A percentile compares a stretch with the other conserved stretches of the same genome.
Evolutionary conservation across 441 rosid genomes (phyloP).

Genomic region (Arabidopsis lyrata): DNA sequence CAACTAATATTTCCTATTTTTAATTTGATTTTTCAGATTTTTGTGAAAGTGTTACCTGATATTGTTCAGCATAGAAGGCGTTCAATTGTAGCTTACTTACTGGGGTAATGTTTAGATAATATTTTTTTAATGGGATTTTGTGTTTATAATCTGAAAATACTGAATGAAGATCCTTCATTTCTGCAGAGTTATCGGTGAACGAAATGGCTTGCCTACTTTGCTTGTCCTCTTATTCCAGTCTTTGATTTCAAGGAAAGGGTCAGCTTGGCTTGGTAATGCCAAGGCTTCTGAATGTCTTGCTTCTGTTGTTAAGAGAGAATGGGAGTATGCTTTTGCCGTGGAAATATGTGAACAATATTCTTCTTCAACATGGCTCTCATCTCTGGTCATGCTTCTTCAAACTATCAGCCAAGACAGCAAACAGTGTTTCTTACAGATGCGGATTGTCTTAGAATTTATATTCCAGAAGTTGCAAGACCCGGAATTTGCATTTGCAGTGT

Average conservation of each 20-base stretch:
- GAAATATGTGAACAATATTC: slow-evolving; percentile 86
- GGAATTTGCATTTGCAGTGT: slow-evolving; percentile 69
- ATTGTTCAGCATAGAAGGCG: slow-evolving; percentile 86
- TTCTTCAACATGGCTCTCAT: slow-evolving; percentile 88
- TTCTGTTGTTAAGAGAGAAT: slow-evolving; percentile 61
- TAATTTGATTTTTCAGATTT: slow-evolving; percentile 60
- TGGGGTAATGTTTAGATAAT: slow-evolving; percentile 63
- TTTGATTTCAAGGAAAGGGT: slow-evolving; percentile 64
- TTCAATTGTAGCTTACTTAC: slow-evolving; percentile 72
- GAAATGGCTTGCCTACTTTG: slow-evolving; percentile 78
- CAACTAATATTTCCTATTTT: slow-evolving; percentile 36
- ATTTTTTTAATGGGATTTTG: neutral
- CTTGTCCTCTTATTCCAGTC: slow-evolving; percentile 80
- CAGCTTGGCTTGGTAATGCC: slow-evolving; percentile 48
- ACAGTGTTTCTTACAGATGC: slow-evolving; percentile 57
- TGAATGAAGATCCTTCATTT: slow-evolving; percentile 37
- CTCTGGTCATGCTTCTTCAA: slow-evolving; percentile 69
- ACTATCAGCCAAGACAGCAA: slow-evolving; percentile 51
- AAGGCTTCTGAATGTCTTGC: slow-evolving; percentile 47
- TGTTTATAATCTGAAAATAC: slow-evolving; percentile 13
- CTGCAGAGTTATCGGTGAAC: slow-evolving; percentile 87
- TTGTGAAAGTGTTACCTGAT: slow-evolving; percentile 81
- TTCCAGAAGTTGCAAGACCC: slow-evolving; percentile 82
- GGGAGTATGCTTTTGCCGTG: slow-evolving; percentile 86
- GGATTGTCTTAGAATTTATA: slow-evolving; percentile 67